Percentiles rank a stretch among this genome's conserved stretches.
phyloP scores from a whole-genome alignment of 1,284 basidiomycete genomes.

The Naganishia sp. region DNA sequence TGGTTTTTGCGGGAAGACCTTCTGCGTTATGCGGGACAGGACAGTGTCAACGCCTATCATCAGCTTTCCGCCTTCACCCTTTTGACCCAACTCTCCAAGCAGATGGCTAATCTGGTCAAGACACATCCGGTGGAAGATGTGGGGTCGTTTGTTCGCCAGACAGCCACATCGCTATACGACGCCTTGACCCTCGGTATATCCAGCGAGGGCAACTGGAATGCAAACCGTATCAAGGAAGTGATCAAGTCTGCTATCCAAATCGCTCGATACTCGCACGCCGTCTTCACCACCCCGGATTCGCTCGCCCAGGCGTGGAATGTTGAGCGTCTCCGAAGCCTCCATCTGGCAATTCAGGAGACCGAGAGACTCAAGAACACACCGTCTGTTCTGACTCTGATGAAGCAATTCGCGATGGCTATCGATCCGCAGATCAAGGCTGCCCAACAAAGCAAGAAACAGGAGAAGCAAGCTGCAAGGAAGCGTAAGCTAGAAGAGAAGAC shows the following conservation, averaged over 20 bases:
- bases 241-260: slow-evolving; percentile 70
- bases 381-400: slow-evolving; percentile 58
- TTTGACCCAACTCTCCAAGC: slow-evolving; percentile 66
- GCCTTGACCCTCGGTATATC: slow-evolving; percentile 58
- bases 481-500: slow-evolving; percentile 44
- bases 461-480: slow-evolving; percentile 38
- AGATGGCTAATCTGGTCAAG: slow-evolving; percentile 61
- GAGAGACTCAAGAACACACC: slow-evolving; percentile 58
- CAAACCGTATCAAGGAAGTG: slow-evolving; percentile 74
- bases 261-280: slow-evolving; percentile 65
- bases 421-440: slow-evolving; percentile 34
- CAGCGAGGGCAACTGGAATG: slow-evolving; percentile 56
- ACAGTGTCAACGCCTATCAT: slow-evolving; percentile 72
- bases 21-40: slow-evolving; percentile 57
- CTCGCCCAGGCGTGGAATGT: slow-evolving; percentile 57
- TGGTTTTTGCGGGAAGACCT: slow-evolving; percentile 69
- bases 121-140: slow-evolving; percentile 53
- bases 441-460: slow-evolving; percentile 30
- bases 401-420: slow-evolving; percentile 55
- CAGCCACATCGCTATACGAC: slow-evolving; percentile 61
- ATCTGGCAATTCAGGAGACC: slow-evolving; percentile 52
- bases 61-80: slow-evolving; percentile 74
- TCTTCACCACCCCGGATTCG: slow-evolving; percentile 46
- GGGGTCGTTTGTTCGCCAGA: slow-evolving; percentile 59
- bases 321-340: slow-evolving; percentile 54